These are phyloP conservation scores for Skeletonema costatum DNA, from an alignment of 108 stramenopile genomes.

Conservation along the genomic window DNA sequence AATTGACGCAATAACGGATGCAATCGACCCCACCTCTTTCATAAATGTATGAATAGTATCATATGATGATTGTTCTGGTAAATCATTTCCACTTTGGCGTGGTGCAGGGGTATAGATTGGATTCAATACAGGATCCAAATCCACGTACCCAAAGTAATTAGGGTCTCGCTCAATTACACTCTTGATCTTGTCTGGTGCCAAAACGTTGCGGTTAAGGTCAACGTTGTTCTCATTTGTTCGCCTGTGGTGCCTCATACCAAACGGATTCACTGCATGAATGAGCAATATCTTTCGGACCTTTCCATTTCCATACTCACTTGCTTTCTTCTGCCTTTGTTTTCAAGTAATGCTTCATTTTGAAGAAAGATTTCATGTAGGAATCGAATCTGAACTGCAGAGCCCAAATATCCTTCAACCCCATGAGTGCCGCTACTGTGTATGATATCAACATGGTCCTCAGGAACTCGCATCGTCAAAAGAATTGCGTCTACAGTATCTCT, in stretches of 20 bases:
- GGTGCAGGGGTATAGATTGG: conserved; percentile 11
- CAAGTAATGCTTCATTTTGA: conserved; percentile 18
- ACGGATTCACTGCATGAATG: conserved; percentile 84
- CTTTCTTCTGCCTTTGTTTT: not conserved
- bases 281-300: conserved; percentile 65
- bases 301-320: not conserved
- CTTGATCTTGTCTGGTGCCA: conserved; percentile 36
- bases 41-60: not conserved
- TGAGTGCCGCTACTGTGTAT: conserved; percentile 77
- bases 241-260: conserved; percentile 77
- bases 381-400: conserved; percentile 76
- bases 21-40: not conserved
- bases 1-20: not conserved
- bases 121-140: conserved; percentile 50
- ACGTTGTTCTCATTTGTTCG: conserved; percentile 84
- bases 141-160: conserved; percentile 61
- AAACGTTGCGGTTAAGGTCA: conserved; percentile 83
- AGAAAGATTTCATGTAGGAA: conserved; percentile 48
- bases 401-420: conserved; percentile 87
- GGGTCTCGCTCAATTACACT: conserved; percentile 54
- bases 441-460: conserved; percentile 25
- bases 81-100: not conserved
- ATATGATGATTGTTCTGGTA: conserved; percentile 26
- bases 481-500: conserved; percentile 44
- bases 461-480: conserved; percentile 18